phyloP scores from a whole-genome alignment of 2,329 filamentous ascomycete genomes.

The Fusarium sarcochroum region DNA sequence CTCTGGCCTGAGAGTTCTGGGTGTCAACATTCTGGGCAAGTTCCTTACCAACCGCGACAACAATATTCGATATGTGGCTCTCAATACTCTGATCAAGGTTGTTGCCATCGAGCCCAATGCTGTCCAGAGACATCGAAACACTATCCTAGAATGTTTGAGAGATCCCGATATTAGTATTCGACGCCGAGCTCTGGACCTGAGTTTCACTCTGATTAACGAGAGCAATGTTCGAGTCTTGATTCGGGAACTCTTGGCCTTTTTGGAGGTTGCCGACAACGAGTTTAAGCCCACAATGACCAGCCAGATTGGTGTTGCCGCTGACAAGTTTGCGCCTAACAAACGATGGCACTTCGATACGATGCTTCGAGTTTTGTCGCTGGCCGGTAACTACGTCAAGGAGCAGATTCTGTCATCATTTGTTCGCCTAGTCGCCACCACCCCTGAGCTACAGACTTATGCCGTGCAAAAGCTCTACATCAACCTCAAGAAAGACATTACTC shows the following conservation, averaged over 20 bases:
- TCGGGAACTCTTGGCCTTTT: slow-evolving; percentile 91
- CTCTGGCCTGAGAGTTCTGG: slow-evolving; percentile 91
- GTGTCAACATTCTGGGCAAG: slow-evolving; percentile 98
- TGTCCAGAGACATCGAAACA: slow-evolving; percentile 96
- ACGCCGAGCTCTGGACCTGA: slow-evolving; percentile 93
- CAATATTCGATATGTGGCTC: slow-evolving; percentile 97
- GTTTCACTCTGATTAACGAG: slow-evolving; percentile 98
- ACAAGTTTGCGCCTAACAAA: slow-evolving; percentile 96
- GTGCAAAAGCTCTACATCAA: slow-evolving; percentile 94
- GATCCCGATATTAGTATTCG: slow-evolving; percentile 99
- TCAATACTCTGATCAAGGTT: slow-evolving; percentile 98
- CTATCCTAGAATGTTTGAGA: slow-evolving; percentile 93
- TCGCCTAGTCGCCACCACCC: slow-evolving; percentile 92
- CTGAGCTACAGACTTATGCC: slow-evolving; percentile 95
- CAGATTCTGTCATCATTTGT: slow-evolving; percentile 98
- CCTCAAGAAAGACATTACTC: slow-evolving; percentile 95
- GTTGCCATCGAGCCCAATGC: slow-evolving; percentile 98
- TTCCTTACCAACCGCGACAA: slow-evolving; percentile 99
- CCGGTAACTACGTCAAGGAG: slow-evolving; percentile 97
- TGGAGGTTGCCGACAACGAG: slow-evolving; percentile 97
- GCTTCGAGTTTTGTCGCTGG: slow-evolving; percentile 91
- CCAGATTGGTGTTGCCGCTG: slow-evolving; percentile 96
- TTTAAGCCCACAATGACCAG: slow-evolving; percentile 99
- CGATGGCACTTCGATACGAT: slow-evolving; percentile 99
- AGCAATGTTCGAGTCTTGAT: slow-evolving; percentile 95